Evolutionary conservation across 1,139 yeast species (phyloP), one percentile per base, ranked within the genome.

Genomic region (Candida buenavistaensis): DNA sequence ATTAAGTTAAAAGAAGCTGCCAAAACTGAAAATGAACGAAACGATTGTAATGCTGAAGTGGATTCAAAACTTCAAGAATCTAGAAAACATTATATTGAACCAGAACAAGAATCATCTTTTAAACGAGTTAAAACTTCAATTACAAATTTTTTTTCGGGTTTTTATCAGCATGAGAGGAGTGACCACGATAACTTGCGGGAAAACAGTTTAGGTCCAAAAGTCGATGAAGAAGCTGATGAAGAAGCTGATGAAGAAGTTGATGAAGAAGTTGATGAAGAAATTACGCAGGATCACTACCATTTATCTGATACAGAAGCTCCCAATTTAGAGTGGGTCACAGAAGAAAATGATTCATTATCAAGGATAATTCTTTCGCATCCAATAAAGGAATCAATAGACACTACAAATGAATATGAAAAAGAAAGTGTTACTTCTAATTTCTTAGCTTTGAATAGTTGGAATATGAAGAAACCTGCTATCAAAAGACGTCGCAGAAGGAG

Each of bases 61-160:
- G 23, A 23, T 5, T 15, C 7, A 23, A 10, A 5, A 3, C 14
- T 10, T 30, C 15, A 7, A 3, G 28, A 30, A 6, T n/a, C 24
- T 10, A 20, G 17, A 23, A 22, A 34, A 5, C 20, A 10, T 21
- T 9, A 20, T 9, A 24, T n/a, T 22, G 23, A 32, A 9, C 14
- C 6, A 12, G 30, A 32, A 8, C 14, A 22, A 7, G 25, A 24
- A 8, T 38, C 39, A n/a, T 19, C 32, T 2, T 12, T 34, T 2
- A 38, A 38, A 28, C 24, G 37, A 38, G 22, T 36, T 9, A 38
- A 33, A 19, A 24, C 13, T 5, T 29, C 35, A 12, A 17, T 37
- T 9, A 17, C 36, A 8, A 26, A 22, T 13, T 9, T 33, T 17
- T 12, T 29, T 3, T 3, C 22, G 6, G 21, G 24, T 3, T n/a